Percentiles rank a stretch among this genome's conserved stretches.
These are phyloP conservation scores for Kondoa malvinella DNA, from an alignment of 768 basidiomycete species.

Conservation along the genomic window DNA sequence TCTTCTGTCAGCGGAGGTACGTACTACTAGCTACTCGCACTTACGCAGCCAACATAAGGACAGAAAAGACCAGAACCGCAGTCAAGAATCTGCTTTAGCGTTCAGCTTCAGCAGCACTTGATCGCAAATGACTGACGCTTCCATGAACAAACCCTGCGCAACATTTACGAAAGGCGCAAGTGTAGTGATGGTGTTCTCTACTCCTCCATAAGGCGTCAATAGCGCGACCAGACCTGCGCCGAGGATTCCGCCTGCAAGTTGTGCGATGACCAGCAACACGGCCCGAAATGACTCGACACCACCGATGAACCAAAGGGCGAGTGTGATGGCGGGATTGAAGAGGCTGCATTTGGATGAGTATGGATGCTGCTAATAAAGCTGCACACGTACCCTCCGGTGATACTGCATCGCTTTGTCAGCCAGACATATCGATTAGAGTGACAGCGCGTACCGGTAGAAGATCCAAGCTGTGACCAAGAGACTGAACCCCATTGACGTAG, in stretches of 20 bases:
- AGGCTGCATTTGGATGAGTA: conserved; percentile 17
- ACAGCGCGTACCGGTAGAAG: neutral
- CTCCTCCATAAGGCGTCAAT: conserved; percentile 10
- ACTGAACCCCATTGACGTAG: conserved; percentile 21
- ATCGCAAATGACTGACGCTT: conserved; percentile 9
- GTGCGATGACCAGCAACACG: conserved; percentile 18
- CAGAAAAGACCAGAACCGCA: conserved; percentile 14
- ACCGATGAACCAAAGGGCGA: conserved; percentile 20
- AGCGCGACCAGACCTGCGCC: conserved; percentile 18
- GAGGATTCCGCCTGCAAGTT: conserved; percentile 21
- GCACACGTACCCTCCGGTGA: conserved; percentile 11
- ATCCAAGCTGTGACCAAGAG: conserved; percentile 19
- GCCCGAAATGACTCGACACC: conserved; percentile 19
- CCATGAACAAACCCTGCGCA: conserved; percentile 20
- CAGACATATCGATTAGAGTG: neutral
- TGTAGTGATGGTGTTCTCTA: conserved; percentile 14
- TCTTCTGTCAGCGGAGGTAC: neutral
- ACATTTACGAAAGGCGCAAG: conserved; percentile 13
- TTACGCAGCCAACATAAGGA: conserved; percentile 23
- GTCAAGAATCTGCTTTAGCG: conserved; percentile 18
- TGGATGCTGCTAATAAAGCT: too few species aligned
- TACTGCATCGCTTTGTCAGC: too few species aligned
- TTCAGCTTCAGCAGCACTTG: neutral
- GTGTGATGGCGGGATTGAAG: neutral
- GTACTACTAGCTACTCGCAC: neutral